Evolutionary conservation across 2,329 filamentous ascomycete species (phyloP), one percentile per base, ranked within the genome.

Genomic region (Fonsecaea erecta): DNA sequence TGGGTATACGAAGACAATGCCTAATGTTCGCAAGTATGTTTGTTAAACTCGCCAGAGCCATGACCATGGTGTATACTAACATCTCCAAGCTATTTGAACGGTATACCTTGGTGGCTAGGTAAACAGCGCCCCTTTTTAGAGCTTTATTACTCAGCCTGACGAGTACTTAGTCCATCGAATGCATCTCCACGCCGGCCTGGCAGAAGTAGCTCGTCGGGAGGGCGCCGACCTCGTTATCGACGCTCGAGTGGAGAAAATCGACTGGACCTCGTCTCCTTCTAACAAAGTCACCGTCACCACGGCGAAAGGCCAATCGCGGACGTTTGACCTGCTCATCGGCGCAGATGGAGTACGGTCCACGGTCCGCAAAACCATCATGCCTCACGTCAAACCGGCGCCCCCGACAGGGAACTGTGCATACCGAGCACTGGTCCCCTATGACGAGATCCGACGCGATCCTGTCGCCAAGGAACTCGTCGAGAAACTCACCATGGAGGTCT

Each of bases 331-430:
- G 5, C 67, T 79, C 2, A 70, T 81, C 18, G 79, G 78, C 35
- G 77, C 79, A 1, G 79, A 81, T 70, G 79, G 79, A n/a, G 70
- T 82, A 28, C 77, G 77, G 52, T 77, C 74, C 21, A 69, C 77
- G 21, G 73, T 79, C 3, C 73, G 81, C 46, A 73, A 73, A 40
- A 73, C 74, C 0, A 70, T 83, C 24, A 75, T 82, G 62, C 79
- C 79, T 3, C 65, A 76, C 24, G 78, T 81, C 18, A 74, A 75
- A 48, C 79, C 80, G 2, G 68, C 72, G 35, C 73, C 76, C 40
- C 74, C 78, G 12, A 77, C 79, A 3, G 76, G 72, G 21, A 81
- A 81, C 64, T 78, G 76, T 59, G 81, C 82, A 1, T 83, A 81
- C 66, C 74, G 81, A 57, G 77, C 81, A 3, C 73, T 82, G 5